phyloP scores from a whole-genome alignment of 2,329 filamentous ascomycete genomes.

The Colletotrichum sp. region DNA sequence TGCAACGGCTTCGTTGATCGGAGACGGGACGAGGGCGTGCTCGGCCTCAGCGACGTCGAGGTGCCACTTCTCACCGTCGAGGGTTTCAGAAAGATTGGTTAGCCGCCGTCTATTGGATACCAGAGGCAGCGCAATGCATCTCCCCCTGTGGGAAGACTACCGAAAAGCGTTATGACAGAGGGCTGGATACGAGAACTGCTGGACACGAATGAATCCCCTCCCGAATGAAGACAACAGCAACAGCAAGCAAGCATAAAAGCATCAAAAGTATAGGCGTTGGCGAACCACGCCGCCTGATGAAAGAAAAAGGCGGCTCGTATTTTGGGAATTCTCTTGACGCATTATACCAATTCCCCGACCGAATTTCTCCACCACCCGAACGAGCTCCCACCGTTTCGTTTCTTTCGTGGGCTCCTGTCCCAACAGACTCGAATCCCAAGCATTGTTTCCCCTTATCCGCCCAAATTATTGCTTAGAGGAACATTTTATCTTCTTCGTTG shows the following conservation, averaged over 20 bases:
- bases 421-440: not conserved
- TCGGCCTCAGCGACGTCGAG: constrained; percentile 70
- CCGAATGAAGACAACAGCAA: not conserved
- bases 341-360: not conserved
- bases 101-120: not conserved
- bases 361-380: not conserved
- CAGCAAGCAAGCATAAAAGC: not conserved
- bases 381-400: not conserved
- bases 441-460: not conserved
- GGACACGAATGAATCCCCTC: not conserved
- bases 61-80: constrained; percentile 47
- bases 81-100: constrained; percentile 38
- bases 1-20: constrained; percentile 84
- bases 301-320: not conserved
- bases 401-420: not conserved
- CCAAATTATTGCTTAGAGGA: not conserved
- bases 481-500: constrained; percentile 1
- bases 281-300: not conserved
- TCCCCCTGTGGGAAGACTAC: not conserved
- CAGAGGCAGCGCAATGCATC: not conserved
- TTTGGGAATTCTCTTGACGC: not conserved
- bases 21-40: constrained; percentile 75
- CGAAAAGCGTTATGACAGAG: not conserved
- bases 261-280: not conserved
- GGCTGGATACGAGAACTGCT: not conserved